A percentile compares a stretch with the other conserved stretches of the same genome.
Evolutionary conservation across 2,329 filamentous ascomycete genomes (phyloP).

Genomic region (Aspergillus puulaauensis): DNA sequence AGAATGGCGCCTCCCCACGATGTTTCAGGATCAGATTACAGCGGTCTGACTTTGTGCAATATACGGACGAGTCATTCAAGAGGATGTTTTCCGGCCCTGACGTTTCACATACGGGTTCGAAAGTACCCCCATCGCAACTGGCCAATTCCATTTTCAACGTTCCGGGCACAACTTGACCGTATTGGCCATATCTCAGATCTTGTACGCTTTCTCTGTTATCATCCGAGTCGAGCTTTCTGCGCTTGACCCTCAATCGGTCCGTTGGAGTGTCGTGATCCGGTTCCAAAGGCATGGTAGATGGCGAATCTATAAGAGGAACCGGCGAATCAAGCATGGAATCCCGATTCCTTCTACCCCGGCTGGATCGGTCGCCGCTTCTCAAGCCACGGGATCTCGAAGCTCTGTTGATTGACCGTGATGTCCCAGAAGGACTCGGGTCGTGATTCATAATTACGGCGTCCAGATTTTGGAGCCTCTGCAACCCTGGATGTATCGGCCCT

Average conservation of each 20-base stretch:
- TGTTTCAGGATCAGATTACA: slow-evolving; percentile 88
- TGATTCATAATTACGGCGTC: slow-evolving; percentile 17
- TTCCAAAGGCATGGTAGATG: slow-evolving; percentile 28
- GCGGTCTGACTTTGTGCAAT: slow-evolving; percentile 82
- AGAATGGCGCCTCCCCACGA: slow-evolving; percentile 76
- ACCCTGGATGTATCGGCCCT: slow-evolving; percentile 11
- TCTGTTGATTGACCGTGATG: slow-evolving; percentile 16
- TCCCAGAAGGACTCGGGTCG: slow-evolving; percentile 18
- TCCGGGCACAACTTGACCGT: slow-evolving; percentile 83
- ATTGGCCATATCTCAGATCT: slow-evolving; percentile 77
- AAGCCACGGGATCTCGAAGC: slow-evolving; percentile 20
- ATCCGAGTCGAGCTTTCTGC: slow-evolving; percentile 69
- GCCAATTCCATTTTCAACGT: slow-evolving; percentile 81
- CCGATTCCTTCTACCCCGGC: slow-evolving; percentile 12
- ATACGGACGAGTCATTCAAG: slow-evolving; percentile 77
- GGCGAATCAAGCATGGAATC: slow-evolving; percentile 27
- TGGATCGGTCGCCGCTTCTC: slow-evolving; percentile 20
- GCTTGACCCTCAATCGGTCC: slow-evolving; percentile 58
- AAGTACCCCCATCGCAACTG: slow-evolving; percentile 80
- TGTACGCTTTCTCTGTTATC: slow-evolving; percentile 46
- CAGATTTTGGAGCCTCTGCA: slow-evolving; percentile 14
- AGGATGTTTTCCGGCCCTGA: slow-evolving; percentile 80
- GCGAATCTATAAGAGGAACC: slow-evolving; percentile 25
- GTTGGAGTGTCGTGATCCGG: slow-evolving; percentile 24
- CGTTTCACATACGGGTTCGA: slow-evolving; percentile 52